Base-by-base conservation (phyloP, 306 rosid species). In the Senna tora region DNA sequence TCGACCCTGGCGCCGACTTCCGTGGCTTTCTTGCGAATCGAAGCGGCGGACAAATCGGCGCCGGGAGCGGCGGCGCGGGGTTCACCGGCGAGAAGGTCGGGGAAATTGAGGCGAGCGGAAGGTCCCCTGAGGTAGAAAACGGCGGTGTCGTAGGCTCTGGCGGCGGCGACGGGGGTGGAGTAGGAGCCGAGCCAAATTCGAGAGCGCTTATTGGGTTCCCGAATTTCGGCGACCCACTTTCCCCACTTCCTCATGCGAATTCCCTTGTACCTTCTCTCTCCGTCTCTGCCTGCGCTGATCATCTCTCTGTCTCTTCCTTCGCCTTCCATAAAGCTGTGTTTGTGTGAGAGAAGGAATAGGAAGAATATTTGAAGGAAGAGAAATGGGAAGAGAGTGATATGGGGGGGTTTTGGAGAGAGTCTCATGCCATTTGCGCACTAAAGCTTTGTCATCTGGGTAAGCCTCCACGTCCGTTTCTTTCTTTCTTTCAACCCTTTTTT, bases 211-310 rank as follows among this genome's bases (percentile, higher is more conserved):
- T 89, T 95, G 19, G 99, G 99, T 73, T 95, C 99, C 22, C 99
- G 74, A 79, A 95, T 95, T 85, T 95, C 99, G 20, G 97, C 99
- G 53, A 95, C 99, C 99, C 99, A 95, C 75, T 95, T 95, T 0
- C 99, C 99, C 99, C 99, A 95, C 93, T 95, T 95, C 54, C 99
- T 85, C 99, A 95, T 95, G 86, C 99, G 71, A 63, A 95, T 95
- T 82, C 99, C 99, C 82, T 95, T 95, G 87, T 81, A 95, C 55
- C 88, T 87, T 83, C 89, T 89, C 81, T 89, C 96, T 15, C 82
- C 83, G 84, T 75, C 86, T 53, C 77, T 73, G 77, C 74, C 78
- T 6, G 73, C 5, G 6, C 39, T 50, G 36, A 52, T 50, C 74
- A 22, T 67, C 47, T 65, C 80, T 45, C 59, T 55, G 49, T 33